phyloP scores from a whole-genome alignment of 1,284 basidiomycete species.

The Tilletiaria anomala region DNA sequence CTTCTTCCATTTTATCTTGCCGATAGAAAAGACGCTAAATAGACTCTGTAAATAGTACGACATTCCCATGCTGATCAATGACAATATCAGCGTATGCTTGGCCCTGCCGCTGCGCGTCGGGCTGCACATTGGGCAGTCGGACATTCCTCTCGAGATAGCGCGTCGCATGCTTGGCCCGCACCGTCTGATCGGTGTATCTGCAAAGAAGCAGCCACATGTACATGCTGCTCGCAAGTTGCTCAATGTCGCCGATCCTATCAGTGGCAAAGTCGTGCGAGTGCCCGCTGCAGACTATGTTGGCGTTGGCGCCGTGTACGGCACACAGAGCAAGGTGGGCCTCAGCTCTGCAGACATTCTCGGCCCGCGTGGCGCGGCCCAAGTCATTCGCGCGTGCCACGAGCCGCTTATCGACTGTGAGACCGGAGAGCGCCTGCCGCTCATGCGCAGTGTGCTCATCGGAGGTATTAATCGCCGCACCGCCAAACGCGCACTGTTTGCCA shows the following conservation, averaged over 20 bases:
- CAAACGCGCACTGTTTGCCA: constrained; percentile 20
- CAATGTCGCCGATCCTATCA: not conserved
- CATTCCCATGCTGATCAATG: constrained; percentile 74
- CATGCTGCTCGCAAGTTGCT: constrained; percentile 3
- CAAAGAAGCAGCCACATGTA: constrained; percentile 47
- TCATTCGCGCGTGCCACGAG: constrained; percentile 12
- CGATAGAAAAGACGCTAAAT: not conserved
- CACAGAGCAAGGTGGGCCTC: constrained; percentile 37
- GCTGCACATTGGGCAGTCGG: constrained; percentile 79
- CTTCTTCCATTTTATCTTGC: constrained; percentile 3
- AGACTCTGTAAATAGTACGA: constrained; percentile 53
- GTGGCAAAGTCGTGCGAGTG: not conserved
- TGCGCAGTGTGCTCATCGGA: constrained; percentile 35
- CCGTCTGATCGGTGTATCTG: constrained; percentile 67
- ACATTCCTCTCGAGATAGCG: constrained; percentile 62
- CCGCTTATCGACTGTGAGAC: not conserved
- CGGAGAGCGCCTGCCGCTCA: constrained; percentile 14
- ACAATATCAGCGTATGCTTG: constrained; percentile 26
- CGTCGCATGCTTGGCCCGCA: constrained; percentile 50
- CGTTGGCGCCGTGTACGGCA: constrained; percentile 49
- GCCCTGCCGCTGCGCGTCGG: constrained; percentile 49
- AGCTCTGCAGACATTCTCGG: constrained; percentile 27
- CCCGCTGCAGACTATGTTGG: constrained; percentile 64
- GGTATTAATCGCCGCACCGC: constrained; percentile 30
- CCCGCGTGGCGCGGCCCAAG: constrained; percentile 11